phyloP scores from a whole-genome alignment of 345 rosid genomes.

The Cardamine resedifolia region DNA sequence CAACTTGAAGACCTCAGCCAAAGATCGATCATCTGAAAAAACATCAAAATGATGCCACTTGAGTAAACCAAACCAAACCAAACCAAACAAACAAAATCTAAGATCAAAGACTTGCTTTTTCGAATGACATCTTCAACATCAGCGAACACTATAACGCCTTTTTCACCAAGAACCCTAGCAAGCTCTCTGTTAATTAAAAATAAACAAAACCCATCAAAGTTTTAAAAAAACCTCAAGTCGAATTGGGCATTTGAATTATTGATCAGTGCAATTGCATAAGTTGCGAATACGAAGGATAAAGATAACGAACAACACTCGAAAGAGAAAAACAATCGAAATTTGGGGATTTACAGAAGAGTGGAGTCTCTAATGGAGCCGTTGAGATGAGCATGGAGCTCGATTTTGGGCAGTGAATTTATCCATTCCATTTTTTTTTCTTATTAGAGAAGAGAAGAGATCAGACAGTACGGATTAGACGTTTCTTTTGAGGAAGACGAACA shows the following conservation, averaged over 20 bases:
- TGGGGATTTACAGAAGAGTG: constrained; percentile 64
- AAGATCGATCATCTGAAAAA: constrained; percentile 63
- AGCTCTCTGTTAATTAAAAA: constrained; percentile 60
- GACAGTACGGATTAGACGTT: constrained; percentile 29
- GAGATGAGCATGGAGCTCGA: constrained; percentile 99
- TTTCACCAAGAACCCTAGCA: constrained; percentile 74
- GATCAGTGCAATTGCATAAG: constrained; percentile 6
- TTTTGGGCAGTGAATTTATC: constrained; percentile 69
- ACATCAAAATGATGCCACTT: not conserved
- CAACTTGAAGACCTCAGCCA: constrained; percentile 80
- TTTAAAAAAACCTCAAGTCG: not conserved
- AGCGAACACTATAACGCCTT: constrained; percentile 57
- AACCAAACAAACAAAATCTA: not conserved
- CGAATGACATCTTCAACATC: constrained; percentile 82
- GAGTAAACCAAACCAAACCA: not conserved
- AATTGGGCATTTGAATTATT: no score
- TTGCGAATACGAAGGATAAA: not conserved
- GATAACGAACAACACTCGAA: not conserved
- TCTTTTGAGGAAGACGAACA: constrained; percentile 6
- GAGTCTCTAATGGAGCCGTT: constrained; percentile 92
- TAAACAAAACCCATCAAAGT: not conserved
- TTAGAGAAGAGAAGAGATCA: constrained; percentile 12
- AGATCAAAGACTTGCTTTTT: constrained; percentile 49
- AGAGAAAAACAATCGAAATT: not conserved
- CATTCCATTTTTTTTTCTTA: constrained; percentile 50